A percentile compares a stretch with the other conserved stretches of the same genome.
Evolutionary conservation across 352 stramenopile species (phyloP).

Genomic region (Globisporangium megalacanthum): DNA sequence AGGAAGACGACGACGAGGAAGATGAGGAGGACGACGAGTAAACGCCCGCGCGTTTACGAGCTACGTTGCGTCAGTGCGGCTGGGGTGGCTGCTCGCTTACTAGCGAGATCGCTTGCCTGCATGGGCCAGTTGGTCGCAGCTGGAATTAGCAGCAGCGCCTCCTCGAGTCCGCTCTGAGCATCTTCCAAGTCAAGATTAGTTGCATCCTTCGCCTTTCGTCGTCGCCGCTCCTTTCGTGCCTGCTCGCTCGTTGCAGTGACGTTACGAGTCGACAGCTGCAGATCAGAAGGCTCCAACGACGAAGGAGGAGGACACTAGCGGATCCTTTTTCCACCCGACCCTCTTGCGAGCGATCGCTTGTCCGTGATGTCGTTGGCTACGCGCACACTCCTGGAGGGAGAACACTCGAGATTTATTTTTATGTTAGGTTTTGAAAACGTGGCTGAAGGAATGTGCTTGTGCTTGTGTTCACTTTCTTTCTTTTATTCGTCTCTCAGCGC

Average conservation of each 20-base stretch:
- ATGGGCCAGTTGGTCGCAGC: no score
- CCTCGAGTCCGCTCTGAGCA: not conserved
- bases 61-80: not conserved
- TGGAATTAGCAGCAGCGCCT: not conserved
- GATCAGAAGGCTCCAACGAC: no score
- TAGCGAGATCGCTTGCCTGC: no score
- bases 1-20: constrained; percentile 66
- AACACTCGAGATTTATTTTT: constrained; percentile 20
- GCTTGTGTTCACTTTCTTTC: no score
- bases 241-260: not conserved
- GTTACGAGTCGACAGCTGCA: no score
- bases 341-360: not conserved
- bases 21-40: constrained; percentile 71
- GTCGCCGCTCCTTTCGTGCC: not conserved
- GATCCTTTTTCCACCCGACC: not conserved
- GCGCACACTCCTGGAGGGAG: not conserved
- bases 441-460: constrained; percentile 2
- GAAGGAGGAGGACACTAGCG: not conserved
- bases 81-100: no score
- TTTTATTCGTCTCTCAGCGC: no score
- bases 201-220: constrained; percentile 13
- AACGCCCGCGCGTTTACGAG: constrained; percentile 1
- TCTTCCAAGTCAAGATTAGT: constrained; percentile 10
- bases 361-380: not conserved
- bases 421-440: constrained; percentile 19